A percentile compares a stretch with the other conserved stretches of the same genome.
phyloP scores from a whole-genome alignment of 2,329 filamentous ascomycete species.

The Pezicula carpinea region DNA sequence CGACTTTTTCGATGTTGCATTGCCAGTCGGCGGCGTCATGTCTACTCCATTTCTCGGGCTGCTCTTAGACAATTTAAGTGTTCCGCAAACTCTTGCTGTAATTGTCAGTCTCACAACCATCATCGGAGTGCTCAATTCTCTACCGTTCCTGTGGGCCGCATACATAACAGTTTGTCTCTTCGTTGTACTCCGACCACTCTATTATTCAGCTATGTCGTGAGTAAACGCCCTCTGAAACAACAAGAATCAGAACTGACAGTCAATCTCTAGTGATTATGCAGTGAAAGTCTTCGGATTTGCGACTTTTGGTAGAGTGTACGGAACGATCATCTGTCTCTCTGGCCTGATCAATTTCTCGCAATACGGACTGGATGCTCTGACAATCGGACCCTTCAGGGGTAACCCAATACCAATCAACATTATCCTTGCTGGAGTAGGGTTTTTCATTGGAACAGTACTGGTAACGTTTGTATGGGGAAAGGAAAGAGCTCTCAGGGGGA shows the following conservation, averaged over 20 bases:
- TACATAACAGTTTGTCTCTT: constrained; percentile 77
- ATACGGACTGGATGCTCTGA: constrained; percentile 72
- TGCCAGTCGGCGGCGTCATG: constrained; percentile 76
- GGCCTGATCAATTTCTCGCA: constrained; percentile 83
- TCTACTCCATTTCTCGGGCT: constrained; percentile 82
- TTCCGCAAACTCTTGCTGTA: constrained; percentile 62
- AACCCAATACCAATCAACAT: constrained; percentile 76
- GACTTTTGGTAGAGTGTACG: constrained; percentile 90
- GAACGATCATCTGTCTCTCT: constrained; percentile 79
- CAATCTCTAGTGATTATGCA: constrained; percentile 56
- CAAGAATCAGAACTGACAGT: too few species aligned
- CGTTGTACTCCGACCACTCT: constrained; percentile 80
- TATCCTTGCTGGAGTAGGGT: constrained; percentile 55
- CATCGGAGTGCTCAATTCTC: constrained; percentile 72
- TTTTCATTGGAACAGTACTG: constrained; percentile 59
- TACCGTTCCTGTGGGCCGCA: constrained; percentile 66
- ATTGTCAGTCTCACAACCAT: constrained; percentile 68
- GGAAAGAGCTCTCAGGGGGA: constrained; percentile 36
- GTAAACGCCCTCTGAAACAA: too few species aligned
- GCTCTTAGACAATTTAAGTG: constrained; percentile 73
- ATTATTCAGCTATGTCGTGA: constrained; percentile 78
- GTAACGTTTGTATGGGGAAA: constrained; percentile 59
- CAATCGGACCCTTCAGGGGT: constrained; percentile 65
- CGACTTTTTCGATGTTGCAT: constrained; percentile 76
- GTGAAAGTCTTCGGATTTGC: constrained; percentile 91